Evolutionary conservation across 306 rosid genomes (phyloP).

Genomic region (Cicer arietinum): DNA sequence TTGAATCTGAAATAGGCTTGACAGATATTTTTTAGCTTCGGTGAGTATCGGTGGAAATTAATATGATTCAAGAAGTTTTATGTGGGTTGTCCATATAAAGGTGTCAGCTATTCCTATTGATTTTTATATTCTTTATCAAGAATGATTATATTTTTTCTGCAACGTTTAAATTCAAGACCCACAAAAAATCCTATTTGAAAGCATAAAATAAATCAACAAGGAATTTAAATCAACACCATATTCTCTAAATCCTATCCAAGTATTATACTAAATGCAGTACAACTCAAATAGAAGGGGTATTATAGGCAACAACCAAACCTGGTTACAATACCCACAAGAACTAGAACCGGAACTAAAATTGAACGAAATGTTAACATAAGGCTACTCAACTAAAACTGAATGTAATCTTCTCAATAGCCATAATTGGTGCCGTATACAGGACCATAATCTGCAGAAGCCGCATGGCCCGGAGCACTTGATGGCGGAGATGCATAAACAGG

Average conservation of each 20-base stretch:
- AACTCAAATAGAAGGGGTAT: conserved; percentile 33
- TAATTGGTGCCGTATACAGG: conserved; percentile 60
- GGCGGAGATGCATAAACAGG: conserved; percentile 60
- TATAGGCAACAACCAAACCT: neutral
- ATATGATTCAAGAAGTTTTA: too few species aligned
- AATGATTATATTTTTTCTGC: neutral
- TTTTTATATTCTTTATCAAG: neutral
- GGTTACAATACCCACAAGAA: conserved; percentile 31
- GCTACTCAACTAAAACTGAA: conserved; percentile 41
- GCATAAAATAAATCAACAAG: neutral
- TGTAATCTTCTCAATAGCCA: conserved; percentile 50
- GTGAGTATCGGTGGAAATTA: too few species aligned
- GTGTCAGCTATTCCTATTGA: neutral
- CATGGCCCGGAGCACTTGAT: conserved; percentile 51
- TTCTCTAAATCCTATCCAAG: conserved; percentile 37
- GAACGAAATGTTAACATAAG: conserved; percentile 39
- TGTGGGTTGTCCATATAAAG: too few species aligned
- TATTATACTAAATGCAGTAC: conserved; percentile 35
- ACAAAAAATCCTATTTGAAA: neutral
- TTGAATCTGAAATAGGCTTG: too few species aligned
- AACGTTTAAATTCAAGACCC: neutral
- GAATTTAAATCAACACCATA: neutral
- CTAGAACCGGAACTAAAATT: conserved; percentile 20
- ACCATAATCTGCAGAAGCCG: conserved; percentile 59
- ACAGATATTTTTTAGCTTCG: too few species aligned